phyloP scores from a whole-genome alignment of 1,139 yeast species.

The Spathaspora sp. region DNA sequence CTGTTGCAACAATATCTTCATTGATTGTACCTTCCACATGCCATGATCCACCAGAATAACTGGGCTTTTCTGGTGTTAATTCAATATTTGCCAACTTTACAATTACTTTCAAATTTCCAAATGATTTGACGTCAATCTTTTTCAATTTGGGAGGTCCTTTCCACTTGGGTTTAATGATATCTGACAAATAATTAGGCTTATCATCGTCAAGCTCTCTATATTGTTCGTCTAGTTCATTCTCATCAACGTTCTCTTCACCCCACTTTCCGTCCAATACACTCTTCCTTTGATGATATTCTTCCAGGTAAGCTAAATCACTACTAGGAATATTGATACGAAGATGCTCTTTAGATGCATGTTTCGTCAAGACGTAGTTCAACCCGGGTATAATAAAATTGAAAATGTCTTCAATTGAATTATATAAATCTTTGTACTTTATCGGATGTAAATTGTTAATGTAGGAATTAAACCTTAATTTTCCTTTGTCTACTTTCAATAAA shows the following conservation, averaged over 20 bases:
- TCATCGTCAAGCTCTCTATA: too few species aligned
- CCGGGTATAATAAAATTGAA: slow-evolving; percentile 32
- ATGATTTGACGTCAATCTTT: slow-evolving; percentile 18
- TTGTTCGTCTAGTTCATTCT: too few species aligned
- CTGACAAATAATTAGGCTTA: slow-evolving; percentile 5
- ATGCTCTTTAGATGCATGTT: slow-evolving; percentile 20
- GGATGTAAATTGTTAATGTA: slow-evolving; percentile 46
- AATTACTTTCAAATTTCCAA: slow-evolving; percentile 34
- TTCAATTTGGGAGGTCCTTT: slow-evolving; percentile 1
- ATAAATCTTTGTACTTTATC: slow-evolving; percentile 21
- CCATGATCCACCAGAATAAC: slow-evolving; percentile 37
- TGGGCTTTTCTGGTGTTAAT: slow-evolving; percentile 41
- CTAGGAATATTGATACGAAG: slow-evolving; percentile 19
- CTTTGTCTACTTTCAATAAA: slow-evolving; percentile 15
- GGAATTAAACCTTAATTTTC: slow-evolving; percentile 22
- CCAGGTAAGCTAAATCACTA: slow-evolving; percentile 21
- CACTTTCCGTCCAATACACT: too few species aligned
- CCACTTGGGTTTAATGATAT: too few species aligned
- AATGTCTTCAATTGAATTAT: slow-evolving; percentile 26
- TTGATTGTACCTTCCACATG: slow-evolving; percentile 19
- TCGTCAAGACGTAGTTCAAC: slow-evolving; percentile 26
- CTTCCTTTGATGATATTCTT: too few species aligned
- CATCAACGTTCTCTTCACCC: too few species aligned
- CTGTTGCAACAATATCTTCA: slow-evolving; percentile 45
- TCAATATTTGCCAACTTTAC: slow-evolving; percentile 44